A percentile compares a stretch with the other conserved stretches of the same genome.
phyloP scores from a whole-genome alignment of 306 rosid species.

The Trifolium pratense region DNA sequence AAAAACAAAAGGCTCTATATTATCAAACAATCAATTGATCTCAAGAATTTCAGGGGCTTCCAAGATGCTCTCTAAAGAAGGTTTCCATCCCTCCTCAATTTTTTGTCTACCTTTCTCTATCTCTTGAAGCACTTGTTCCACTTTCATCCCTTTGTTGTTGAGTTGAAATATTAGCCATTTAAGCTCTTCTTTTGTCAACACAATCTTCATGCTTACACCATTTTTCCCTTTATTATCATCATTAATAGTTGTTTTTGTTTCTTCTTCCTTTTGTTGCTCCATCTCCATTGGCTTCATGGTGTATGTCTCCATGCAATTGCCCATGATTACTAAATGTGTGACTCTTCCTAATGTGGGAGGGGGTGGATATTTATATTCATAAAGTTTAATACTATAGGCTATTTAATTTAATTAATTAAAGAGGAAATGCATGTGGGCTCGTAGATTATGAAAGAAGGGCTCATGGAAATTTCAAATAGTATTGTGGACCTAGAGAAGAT shows the following conservation, averaged over 20 bases:
- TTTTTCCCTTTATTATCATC: slow-evolving; percentile 26
- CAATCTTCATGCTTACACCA: slow-evolving; percentile 64
- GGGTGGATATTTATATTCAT: slow-evolving; percentile 30
- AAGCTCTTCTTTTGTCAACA: slow-evolving; percentile 76
- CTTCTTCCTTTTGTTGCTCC: slow-evolving; percentile 35
- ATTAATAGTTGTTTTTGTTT: slow-evolving; percentile 12
- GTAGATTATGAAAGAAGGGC: slow-evolving; percentile 13
- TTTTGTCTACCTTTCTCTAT: slow-evolving; percentile 61
- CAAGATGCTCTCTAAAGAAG: slow-evolving; percentile 76
- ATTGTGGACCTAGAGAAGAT: not conserved
- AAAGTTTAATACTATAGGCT: slow-evolving; percentile 4
- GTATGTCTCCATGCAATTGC: slow-evolving; percentile 74
- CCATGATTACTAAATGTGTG: slow-evolving; percentile 49
- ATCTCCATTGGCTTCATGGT: slow-evolving; percentile 22
- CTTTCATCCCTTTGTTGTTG: slow-evolving; percentile 50
- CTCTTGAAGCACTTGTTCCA: slow-evolving; percentile 62
- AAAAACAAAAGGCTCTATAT: slow-evolving; percentile 25
- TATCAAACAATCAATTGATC: slow-evolving; percentile 38
- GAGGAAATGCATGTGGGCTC: slow-evolving; percentile 28
- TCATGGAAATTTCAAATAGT: slow-evolving; percentile 47
- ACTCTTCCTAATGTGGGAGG: not conserved
- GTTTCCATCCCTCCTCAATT: slow-evolving; percentile 70
- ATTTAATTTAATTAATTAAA: not conserved
- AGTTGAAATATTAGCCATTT: slow-evolving; percentile 70
- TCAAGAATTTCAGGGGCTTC: slow-evolving; percentile 73